These are phyloP conservation scores for Postia placenta DNA, from an alignment of 768 basidiomycete genomes.

Conservation along the genomic window DNA sequence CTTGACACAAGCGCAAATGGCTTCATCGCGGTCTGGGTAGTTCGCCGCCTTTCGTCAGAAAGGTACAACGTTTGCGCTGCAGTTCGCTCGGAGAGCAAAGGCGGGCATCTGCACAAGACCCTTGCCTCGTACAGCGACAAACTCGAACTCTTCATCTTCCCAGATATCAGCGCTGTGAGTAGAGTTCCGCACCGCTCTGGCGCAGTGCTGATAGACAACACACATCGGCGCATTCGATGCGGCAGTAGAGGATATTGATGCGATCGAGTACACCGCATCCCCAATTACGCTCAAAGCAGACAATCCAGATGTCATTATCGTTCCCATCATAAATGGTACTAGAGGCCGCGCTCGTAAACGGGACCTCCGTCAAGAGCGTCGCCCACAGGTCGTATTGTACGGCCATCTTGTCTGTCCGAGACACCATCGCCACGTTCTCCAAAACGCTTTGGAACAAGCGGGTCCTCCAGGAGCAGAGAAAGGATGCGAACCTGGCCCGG, in stretches of 20 bases:
- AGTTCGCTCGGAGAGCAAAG: constrained; percentile 37
- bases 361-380: constrained; percentile 48
- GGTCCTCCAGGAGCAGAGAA: constrained; percentile 37
- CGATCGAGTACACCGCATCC: constrained; percentile 61
- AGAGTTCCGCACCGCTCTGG: background rate
- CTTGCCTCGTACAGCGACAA: constrained; percentile 29
- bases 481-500: constrained; percentile 36
- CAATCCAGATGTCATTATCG: constrained; percentile 47
- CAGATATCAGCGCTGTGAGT: constrained; percentile 37
- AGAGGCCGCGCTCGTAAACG: constrained; percentile 52
- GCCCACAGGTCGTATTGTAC: constrained; percentile 56
- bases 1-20: constrained; percentile 23
- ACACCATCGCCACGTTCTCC: constrained; percentile 27
- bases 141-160: constrained; percentile 38
- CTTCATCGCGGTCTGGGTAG: constrained; percentile 25
- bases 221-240: constrained; percentile 69
- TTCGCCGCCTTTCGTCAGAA: constrained; percentile 27
- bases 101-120: constrained; percentile 31
- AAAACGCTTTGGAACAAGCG: constrained; percentile 61
- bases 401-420: constrained; percentile 26
- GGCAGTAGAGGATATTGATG: constrained; percentile 68
- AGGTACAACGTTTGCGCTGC: constrained; percentile 40
- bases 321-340: constrained; percentile 68
- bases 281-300: constrained; percentile 43
- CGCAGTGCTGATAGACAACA: background rate